phyloP scores from a whole-genome alignment of 1,284 basidiomycete species.

The Tausonia pullulans region DNA sequence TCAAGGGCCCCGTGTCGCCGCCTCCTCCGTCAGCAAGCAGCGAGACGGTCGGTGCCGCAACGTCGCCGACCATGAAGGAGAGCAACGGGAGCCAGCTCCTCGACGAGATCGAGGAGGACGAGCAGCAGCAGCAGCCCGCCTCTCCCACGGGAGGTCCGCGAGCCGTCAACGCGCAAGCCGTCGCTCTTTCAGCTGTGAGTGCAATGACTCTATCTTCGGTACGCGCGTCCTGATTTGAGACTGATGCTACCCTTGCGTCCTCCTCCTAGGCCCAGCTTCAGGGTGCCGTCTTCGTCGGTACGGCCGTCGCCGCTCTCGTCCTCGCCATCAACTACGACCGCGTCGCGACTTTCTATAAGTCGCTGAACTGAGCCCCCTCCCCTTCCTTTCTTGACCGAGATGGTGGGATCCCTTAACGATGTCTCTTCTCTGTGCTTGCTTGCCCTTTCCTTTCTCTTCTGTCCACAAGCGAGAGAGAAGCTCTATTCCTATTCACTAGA shows the following conservation, averaged over 20 bases:
- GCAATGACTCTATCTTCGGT: neutral
- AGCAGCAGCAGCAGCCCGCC: neutral
- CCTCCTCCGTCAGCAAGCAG: too few species aligned
- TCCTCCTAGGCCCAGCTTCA: slow-evolving; percentile 2
- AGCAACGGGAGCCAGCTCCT: neutral
- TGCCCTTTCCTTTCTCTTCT: too few species aligned
- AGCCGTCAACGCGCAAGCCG: neutral
- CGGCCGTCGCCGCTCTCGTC: neutral
- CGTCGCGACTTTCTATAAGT: too few species aligned
- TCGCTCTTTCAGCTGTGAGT: neutral
- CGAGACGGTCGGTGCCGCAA: neutral
- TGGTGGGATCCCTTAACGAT: too few species aligned
- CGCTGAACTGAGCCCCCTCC: too few species aligned
- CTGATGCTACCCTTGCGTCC: neutral
- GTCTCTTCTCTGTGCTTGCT: too few species aligned
- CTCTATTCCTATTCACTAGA: too few species aligned
- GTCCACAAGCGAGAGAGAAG: too few species aligned
- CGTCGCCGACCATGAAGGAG: neutral
- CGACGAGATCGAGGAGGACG: neutral
- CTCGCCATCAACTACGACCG: slow-evolving; percentile 10
- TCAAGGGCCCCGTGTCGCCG: neutral
- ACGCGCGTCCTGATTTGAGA: neutral
- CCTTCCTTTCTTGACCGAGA: too few species aligned
- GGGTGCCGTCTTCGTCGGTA: slow-evolving; percentile 8
- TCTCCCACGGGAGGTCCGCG: neutral